Evolutionary conservation across 371 early-diverging fungal genomes (phyloP), one percentile per base, ranked within the genome.

Genomic region (Mortierella sp.): DNA sequence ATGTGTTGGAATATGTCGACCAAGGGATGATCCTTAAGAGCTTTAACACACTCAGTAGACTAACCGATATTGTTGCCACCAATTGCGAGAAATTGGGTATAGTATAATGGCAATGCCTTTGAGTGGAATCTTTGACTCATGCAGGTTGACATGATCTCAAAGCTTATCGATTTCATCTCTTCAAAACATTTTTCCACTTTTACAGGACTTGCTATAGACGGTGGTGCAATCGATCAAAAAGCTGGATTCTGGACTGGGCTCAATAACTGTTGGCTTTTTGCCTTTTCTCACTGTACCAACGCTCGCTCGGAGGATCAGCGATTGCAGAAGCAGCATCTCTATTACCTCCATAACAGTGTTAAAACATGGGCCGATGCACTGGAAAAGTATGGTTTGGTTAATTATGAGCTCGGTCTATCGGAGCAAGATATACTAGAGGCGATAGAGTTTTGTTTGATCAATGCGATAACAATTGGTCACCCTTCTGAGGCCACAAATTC

Each of bases 371-470:
- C 90, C 23, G 92, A 94, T 73, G 84, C 86, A n/a, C 76, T 95
- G 61, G 92, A 91, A 62, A 84, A 87, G 45, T 94, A 86, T 84
- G 95, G 96, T 0, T 75, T 95, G 28, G 94, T 95, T 29, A 94
- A 95, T 76, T 95, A 95, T 82, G 93, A 94, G 70, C 90, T 94
- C 87, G 96, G 96, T 6, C 91, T 93, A 72, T 94, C 93, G 93
- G 95, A 94, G 72, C 85, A 89, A 19, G 94, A 94, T 56, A 92
- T 95, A 54, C 75, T 94, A 40, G 91, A 93, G 35, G 83, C 93
- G 10, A 87, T 95, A 32, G 90, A 92, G 45, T 63, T 62, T 26
- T 74, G 80, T 51, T 31, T 79, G 71, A 84, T 87, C 55, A 91
- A 85, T 28, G 60, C 86, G 7, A 83, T 83, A 10, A 47, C 42